Evolutionary conservation across 805 yeast genomes (phyloP), one percentile per base, ranked within the genome.

Genomic region (Wickerhamomyces ciferrii): DNA sequence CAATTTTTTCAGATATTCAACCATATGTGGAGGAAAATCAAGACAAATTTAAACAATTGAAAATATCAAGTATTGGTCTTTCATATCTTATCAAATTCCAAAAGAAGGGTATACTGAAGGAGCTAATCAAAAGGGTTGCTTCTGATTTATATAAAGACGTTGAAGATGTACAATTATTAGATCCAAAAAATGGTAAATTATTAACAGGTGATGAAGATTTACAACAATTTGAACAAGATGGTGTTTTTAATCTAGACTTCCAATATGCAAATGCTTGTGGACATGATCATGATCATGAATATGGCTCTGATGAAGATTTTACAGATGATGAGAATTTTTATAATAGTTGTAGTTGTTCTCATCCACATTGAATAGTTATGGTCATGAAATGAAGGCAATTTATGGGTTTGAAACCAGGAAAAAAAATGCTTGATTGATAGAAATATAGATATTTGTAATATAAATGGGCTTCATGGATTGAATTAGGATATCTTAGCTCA

Each of bases 271-370:
- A 18, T 11, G 34, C 32, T 19, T 25, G 32, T 27, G 32, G 35
- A 18, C 35, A 39, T 39, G 27, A 39, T 25, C 49, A 52, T 40
- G 50, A 39, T 46, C 50, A 43, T 50, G 53, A 44, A 29, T 46
- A 43, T 19, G 52, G 49, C 32, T 52, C 49, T 15, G 54, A 51
- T 23, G 52, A 49, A 8, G 60, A 58, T 8, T 55, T 53, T 29
- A 51, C 51, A 11, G 61, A 57, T 35, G 62, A 58, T 43, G 62
- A 54, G 19, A 54, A 55, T 42, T 56, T 55, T 45, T 56, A 54
- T 32, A 46, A 42, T 24, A 53, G 53, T n/a, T 57, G 60, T 39
- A 56, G 59, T 29, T 57, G 61, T 45, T 42, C 56, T 14, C 61
- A 57, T 41, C 61, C 52, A 25, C 46, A 44, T 23, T 50, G 24